phyloP scores from a whole-genome alignment of 805 yeast genomes.

The Starmerella khaoyaiensis region DNA sequence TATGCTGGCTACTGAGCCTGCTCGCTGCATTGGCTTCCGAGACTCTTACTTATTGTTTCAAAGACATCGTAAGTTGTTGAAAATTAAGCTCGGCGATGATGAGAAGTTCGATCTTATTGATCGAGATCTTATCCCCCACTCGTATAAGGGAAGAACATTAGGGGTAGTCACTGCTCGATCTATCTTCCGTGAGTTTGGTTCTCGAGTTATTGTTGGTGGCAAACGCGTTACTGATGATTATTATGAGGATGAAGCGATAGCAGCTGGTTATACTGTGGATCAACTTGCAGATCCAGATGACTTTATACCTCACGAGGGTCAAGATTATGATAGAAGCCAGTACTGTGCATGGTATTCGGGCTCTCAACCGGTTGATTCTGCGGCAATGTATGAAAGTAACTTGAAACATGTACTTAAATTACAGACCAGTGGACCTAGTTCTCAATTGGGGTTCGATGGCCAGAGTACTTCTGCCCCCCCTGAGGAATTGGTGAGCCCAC shows the following conservation, averaged over 20 bases:
- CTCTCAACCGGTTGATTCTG: conserved; percentile 31
- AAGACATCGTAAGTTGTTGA: conserved; percentile 63
- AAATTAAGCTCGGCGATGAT: conserved; percentile 56
- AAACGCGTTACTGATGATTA: conserved; percentile 75
- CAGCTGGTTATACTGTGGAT: conserved; percentile 55
- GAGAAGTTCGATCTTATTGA: conserved; percentile 75
- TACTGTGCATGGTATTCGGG: conserved; percentile 45
- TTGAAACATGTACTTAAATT: conserved; percentile 25
- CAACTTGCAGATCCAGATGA: conserved; percentile 60
- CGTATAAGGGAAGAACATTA: conserved; percentile 81
- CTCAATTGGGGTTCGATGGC: conserved; percentile 1
- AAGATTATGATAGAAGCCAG: conserved; percentile 36
- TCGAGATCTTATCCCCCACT: conserved; percentile 69
- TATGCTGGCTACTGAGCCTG: conserved; percentile 93
- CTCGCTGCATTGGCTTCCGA: conserved; percentile 85
- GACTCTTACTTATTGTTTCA: conserved; percentile 84
- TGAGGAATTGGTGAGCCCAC: neutral
- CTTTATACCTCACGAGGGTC: conserved; percentile 32
- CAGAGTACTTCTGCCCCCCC: conserved; percentile 4
- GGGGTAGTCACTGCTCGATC: conserved; percentile 85
- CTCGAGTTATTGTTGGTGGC: conserved; percentile 69
- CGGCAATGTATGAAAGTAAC: conserved; percentile 20
- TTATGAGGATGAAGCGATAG: conserved; percentile 48
- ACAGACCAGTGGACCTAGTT: conserved; percentile 5
- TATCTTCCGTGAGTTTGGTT: conserved; percentile 83